phyloP scores from a whole-genome alignment of 176 grass and related monocot genomes.

The Zea mays region Zm-B73-REFERENCE-NAM-5.0 NC_050101.1:100407001-100407500 shows the following conservation, averaged over 20 bases:
- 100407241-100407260: conserved; percentile 60
- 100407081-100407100: conserved; percentile 10
- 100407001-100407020: neutral
- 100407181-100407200: conserved; percentile 69
- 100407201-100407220: conserved; percentile 65
- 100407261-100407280: conserved; percentile 62
- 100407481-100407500: too few relatives aligned
- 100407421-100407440: too few relatives aligned
- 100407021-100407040: neutral
- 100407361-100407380: too few relatives aligned
- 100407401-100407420: too few relatives aligned
- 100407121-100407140: conserved; percentile 62
- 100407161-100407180: conserved; percentile 72
- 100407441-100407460: too few relatives aligned
- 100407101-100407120: conserved; percentile 15
- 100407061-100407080: conserved; percentile 14
- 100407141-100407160: conserved; percentile 63
- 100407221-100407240: conserved; percentile 69
- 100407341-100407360: too few relatives aligned
- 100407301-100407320: too few relatives aligned
- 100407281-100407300: conserved; percentile 56
- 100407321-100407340: too few relatives aligned
- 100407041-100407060: conserved; percentile 21
- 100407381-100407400: too few relatives aligned
- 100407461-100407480: too few relatives aligned